A percentile compares a stretch with the other conserved stretches of the same genome.
Conservation (phyloP, 768 basidiomycete genomes). For the Rossbeevera mucosa region DNA sequence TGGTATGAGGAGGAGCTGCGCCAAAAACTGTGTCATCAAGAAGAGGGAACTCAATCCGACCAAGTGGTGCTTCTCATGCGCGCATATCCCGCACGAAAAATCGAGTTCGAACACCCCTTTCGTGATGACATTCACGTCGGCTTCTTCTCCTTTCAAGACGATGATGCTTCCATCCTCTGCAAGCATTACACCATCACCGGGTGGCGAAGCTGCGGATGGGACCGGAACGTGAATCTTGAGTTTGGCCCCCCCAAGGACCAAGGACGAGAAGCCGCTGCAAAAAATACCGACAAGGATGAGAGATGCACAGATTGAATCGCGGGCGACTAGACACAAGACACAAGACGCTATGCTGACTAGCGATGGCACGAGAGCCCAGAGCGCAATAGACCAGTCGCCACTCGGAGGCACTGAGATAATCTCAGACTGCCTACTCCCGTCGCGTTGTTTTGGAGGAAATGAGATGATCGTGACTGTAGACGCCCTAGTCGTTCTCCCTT, state of each 20-base stretch:
- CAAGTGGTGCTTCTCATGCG: slow-evolving; percentile 2
- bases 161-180: slow-evolving; percentile 17
- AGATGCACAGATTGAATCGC: slow-evolving; percentile 25
- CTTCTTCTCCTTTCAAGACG: slow-evolving; percentile 28
- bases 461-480: slow-evolving; percentile 14
- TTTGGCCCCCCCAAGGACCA: slow-evolving; percentile 23
- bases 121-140: slow-evolving; percentile 26
- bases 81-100: slow-evolving; percentile 9
- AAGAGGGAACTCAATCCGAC: slow-evolving; percentile 26
- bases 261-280: slow-evolving; percentile 29
- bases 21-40: slow-evolving; percentile 26
- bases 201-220: slow-evolving; percentile 21
- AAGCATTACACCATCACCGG: slow-evolving; percentile 31
- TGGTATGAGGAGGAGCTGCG: slow-evolving; percentile 30
- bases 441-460: slow-evolving; percentile 6
- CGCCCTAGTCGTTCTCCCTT: slow-evolving; percentile 15
- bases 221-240: slow-evolving; percentile 21
- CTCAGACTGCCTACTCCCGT: neutral
- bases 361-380: slow-evolving; percentile 21
- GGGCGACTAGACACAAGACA: slow-evolving; percentile 14
- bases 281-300: slow-evolving; percentile 31
- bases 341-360: slow-evolving; percentile 21
- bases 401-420: slow-evolving; percentile 9
- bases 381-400: slow-evolving; percentile 4
- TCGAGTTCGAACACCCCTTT: slow-evolving; percentile 32